phyloP scores from a whole-genome alignment of 768 basidiomycete genomes.

The Lepiota brunneoincarnata region DNA sequence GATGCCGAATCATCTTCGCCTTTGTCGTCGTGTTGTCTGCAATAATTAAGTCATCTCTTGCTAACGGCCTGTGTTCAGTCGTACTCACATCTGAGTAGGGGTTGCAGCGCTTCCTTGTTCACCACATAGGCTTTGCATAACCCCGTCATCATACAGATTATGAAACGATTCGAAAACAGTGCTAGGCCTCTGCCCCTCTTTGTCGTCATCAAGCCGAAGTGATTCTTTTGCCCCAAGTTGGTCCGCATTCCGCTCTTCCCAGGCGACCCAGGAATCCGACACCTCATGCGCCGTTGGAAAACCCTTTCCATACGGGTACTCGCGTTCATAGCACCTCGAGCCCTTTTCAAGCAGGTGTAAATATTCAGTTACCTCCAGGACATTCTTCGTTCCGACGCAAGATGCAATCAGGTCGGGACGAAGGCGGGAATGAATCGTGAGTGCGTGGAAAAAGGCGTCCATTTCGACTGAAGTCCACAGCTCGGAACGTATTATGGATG shows the following conservation, averaged over 20 bases:
- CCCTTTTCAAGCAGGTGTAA: constrained; percentile 50
- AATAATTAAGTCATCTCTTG: no score
- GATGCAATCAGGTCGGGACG: constrained; percentile 76
- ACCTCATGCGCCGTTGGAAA: constrained; percentile 64
- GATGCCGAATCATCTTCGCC: constrained; percentile 8
- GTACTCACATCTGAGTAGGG: no score
- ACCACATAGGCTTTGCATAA: no score
- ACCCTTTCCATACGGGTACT: constrained; percentile 62
- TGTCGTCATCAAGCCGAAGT: constrained; percentile 15
- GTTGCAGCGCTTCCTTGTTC: no score
- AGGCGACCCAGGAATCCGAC: constrained; percentile 43
- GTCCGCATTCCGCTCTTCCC: constrained; percentile 44
- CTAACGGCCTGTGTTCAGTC: no score
- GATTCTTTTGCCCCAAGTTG: constrained; percentile 23
- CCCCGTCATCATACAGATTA: constrained; percentile 3
- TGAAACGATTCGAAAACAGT: neutral
- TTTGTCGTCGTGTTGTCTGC: neutral
- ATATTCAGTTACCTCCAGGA: constrained; percentile 67
- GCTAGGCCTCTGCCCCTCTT: constrained; percentile 10
- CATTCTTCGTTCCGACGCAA: constrained; percentile 61
- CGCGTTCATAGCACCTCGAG: constrained; percentile 2
- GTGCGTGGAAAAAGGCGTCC: constrained; percentile 65
- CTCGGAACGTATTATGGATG: constrained; percentile 18
- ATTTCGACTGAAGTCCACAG: constrained; percentile 71
- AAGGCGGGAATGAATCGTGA: constrained; percentile 66